Percentiles rank a stretch among this genome's conserved stretches.
These are phyloP conservation scores for Peltaster fructicola DNA, from an alignment of 2,329 filamentous ascomycete genomes.

Conservation along the genomic window DNA sequence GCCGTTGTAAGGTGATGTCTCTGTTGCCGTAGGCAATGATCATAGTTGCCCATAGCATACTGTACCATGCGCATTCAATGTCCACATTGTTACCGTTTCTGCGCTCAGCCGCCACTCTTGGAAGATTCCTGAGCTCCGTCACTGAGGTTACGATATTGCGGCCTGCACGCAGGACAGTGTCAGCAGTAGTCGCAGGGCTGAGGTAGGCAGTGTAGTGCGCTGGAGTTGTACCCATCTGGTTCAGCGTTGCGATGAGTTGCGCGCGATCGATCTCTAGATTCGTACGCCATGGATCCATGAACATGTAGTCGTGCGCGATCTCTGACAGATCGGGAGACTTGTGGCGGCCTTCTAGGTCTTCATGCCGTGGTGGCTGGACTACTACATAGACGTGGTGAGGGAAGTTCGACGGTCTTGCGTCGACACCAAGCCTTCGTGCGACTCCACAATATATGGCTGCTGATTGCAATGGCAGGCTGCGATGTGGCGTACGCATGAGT, in stretches of 20 bases:
- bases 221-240: constrained; percentile 24
- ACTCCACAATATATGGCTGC: constrained; percentile 73
- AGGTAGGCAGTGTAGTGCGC: constrained; percentile 36
- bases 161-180: constrained; percentile 57
- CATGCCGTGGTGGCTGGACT: constrained; percentile 39
- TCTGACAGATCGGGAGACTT: constrained; percentile 18
- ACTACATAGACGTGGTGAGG: constrained; percentile 75
- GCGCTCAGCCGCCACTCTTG: too few relatives aligned
- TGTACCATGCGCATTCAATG: constrained; percentile 47
- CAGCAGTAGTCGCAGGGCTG: constrained; percentile 42
- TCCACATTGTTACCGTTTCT: constrained; percentile 29
- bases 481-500: constrained; percentile 52
- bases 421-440: constrained; percentile 54
- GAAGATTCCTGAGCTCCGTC: constrained; percentile 26
- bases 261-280: constrained; percentile 45
- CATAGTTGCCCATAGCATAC: constrained; percentile 52
- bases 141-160: constrained; percentile 67
- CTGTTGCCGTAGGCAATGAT: constrained; percentile 19
- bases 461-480: constrained; percentile 72
- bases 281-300: constrained; percentile 60
- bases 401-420: constrained; percentile 63
- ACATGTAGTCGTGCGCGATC: constrained; percentile 49
- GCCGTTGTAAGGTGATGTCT: constrained; percentile 16
- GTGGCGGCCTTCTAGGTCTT: constrained; percentile 22
- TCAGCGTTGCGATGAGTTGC: constrained; percentile 42